phyloP scores from a whole-genome alignment of 202 grass and related monocot species.

The Musa balbisiana region DNA sequence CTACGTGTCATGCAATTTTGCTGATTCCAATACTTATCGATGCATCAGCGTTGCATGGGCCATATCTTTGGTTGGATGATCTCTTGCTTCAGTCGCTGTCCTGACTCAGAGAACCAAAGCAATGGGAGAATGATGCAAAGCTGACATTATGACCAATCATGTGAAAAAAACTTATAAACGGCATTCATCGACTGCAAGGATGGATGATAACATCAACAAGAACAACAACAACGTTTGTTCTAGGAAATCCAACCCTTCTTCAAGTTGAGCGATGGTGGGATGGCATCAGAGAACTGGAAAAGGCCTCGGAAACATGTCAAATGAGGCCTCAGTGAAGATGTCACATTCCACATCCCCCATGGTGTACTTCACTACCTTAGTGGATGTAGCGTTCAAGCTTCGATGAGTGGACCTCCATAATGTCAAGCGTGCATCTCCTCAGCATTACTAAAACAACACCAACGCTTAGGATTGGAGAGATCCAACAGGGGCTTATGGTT shows the following conservation, averaged over 20 bases:
- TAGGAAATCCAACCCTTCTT: not conserved
- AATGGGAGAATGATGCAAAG: not conserved
- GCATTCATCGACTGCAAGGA: too few species aligned
- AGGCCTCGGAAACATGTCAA: not conserved
- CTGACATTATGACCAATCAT: not conserved
- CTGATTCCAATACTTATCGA: not conserved
- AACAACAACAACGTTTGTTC: too few species aligned
- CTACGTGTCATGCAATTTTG: not conserved
- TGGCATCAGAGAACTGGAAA: not conserved
- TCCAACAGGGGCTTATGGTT: not conserved
- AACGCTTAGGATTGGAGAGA: not conserved
- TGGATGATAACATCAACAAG: not conserved
- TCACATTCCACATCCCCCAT: not conserved
- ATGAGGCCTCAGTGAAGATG: not conserved
- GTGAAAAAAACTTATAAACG: not conserved
- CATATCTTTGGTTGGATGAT: not conserved
- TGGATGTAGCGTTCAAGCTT: conserved; percentile 8
- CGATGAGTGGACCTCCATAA: conserved; percentile 8
- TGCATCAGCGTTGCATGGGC: not conserved
- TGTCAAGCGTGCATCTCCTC: conserved; percentile 2
- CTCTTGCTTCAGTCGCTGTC: not conserved
- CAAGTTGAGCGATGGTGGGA: too few species aligned
- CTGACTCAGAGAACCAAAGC: not conserved
- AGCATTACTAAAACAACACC: not conserved
- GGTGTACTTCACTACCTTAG: conserved; percentile 1